Evolutionary conservation across 2,329 filamentous ascomycete genomes (phyloP).

Genomic region (Cladorrhinum sp.): DNA sequence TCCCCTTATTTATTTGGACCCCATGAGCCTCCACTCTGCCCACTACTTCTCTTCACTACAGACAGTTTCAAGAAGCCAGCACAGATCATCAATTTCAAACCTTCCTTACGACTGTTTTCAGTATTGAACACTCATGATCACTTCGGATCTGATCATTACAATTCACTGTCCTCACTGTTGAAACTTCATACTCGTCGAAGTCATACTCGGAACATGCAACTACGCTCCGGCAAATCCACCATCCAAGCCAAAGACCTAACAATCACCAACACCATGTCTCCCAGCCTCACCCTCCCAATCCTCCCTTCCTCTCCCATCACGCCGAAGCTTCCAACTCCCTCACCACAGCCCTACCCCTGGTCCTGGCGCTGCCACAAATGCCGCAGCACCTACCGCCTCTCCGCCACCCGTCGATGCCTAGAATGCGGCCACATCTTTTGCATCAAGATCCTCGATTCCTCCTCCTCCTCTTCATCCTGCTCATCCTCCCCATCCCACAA

Average conservation of each 20-base stretch:
- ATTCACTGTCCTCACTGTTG: no score
- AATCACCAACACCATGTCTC: neutral
- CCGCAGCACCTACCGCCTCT: conserved; percentile 27
- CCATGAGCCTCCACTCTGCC: neutral
- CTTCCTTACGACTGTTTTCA: neutral
- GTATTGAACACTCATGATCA: no score
- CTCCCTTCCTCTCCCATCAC: neutral
- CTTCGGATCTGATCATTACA: no score
- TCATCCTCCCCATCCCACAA: no score
- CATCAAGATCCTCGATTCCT: conserved; percentile 20
- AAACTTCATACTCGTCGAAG: no score
- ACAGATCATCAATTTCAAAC: neutral
- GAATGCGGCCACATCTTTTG: conserved; percentile 39
- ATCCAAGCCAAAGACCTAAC: no score
- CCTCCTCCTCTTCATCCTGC: conserved; percentile 4
- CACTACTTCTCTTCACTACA: neutral
- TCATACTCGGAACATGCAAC: neutral
- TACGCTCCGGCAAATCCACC: neutral
- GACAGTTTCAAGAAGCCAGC: neutral
- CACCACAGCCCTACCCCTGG: conserved; percentile 29
- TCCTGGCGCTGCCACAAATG: conserved; percentile 37
- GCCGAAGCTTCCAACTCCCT: conserved; percentile 1
- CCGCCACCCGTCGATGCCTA: conserved; percentile 38
- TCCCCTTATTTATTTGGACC: neutral
- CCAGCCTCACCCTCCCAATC: neutral